These are phyloP conservation scores for Cutaneotrichosporon daszewskae DNA, from an alignment of 1,284 basidiomycete genomes.

Conservation along the genomic window DNA sequence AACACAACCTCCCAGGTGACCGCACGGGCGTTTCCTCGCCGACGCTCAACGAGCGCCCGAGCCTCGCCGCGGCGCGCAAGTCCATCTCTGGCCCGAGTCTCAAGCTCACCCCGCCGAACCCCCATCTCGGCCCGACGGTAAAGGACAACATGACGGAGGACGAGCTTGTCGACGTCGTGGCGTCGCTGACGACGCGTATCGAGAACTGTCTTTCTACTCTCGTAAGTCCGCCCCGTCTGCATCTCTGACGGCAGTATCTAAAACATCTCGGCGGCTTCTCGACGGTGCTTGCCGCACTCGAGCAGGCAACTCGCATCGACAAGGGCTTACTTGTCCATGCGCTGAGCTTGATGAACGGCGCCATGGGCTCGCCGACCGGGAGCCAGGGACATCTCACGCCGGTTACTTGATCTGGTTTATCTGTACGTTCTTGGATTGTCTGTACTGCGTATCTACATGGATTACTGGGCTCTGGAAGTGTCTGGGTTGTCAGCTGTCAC, in stretches of 20 bases:
- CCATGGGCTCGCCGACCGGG: conserved; percentile 10
- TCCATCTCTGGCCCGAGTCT: conserved; percentile 3
- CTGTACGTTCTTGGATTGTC: no score
- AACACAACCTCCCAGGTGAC: conserved; percentile 22
- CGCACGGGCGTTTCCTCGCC: conserved; percentile 4
- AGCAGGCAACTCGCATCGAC: conserved; percentile 41
- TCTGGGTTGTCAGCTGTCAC: no score
- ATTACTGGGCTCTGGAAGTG: no score
- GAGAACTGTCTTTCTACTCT: conserved; percentile 71
- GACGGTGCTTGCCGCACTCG: conserved; percentile 43
- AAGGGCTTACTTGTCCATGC: conserved; percentile 33
- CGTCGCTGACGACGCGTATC: conserved; percentile 67
- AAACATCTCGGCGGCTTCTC: conserved; percentile 47
- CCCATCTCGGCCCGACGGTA: conserved; percentile 62
- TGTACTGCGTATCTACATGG: no score
- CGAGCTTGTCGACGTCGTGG: conserved; percentile 68
- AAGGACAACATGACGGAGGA: conserved; percentile 67
- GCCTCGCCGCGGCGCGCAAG: conserved; percentile 4
- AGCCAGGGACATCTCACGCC: no score
- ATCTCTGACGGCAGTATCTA: conserved; percentile 28
- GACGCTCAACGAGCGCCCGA: conserved; percentile 50
- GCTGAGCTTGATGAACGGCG: conserved; percentile 34
- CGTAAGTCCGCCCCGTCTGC: conserved; percentile 25
- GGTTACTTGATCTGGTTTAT: no score
- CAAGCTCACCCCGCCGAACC: conserved; percentile 13